Evolutionary conservation across 176 grass and related monocot species (phyloP), one percentile per base, ranked within the genome.

Genomic region (Tillandsia leiboldiana): DNA sequence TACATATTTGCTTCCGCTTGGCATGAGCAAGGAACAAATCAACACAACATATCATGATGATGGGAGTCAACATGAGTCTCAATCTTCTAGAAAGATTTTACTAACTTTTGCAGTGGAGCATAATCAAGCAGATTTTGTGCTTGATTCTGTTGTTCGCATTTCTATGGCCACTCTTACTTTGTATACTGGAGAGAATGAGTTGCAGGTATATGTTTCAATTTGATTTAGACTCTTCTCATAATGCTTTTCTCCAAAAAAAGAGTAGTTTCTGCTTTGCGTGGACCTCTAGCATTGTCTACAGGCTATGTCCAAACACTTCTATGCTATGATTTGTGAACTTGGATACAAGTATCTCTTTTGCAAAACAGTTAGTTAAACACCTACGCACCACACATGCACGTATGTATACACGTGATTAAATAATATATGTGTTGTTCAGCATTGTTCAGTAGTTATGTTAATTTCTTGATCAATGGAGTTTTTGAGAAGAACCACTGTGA

Each of bases 1-100:
- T 50, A 97, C 93, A 69, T 97, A 97, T 75, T 80, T 97, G 83
- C 85, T 97, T 81, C 93, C 93, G 57, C 71, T 85, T 79, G 86
- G 87, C 70, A 75, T 81, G 24, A 78, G 67, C 69, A 92, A 78
- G 80, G 86, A 72, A 80, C 83, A 90, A 73, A 79, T 84, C 63
- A 79, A 69, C 72, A 66, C 65, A 80, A 63, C 66, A 80, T 74
- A 82, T 75, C 71, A 66, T 80, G 78, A 87, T 12, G 64, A 23
- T 66, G 70, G 26, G 75, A 59, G 63, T 73, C 52, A 48, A 67
- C 78, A 87, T 78, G 74, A 65, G 50, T 50, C 77, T 71, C 78
- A 90, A 71, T 75, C 76, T 80, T 96, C 92, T 50, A 89, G 81
- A 83, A 90, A 85, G 68, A 50, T 97, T 33, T 86, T 97, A 56